Base-by-base conservation (phyloP, 306 rosid genomes). In the Cajanus cajan region DNA sequence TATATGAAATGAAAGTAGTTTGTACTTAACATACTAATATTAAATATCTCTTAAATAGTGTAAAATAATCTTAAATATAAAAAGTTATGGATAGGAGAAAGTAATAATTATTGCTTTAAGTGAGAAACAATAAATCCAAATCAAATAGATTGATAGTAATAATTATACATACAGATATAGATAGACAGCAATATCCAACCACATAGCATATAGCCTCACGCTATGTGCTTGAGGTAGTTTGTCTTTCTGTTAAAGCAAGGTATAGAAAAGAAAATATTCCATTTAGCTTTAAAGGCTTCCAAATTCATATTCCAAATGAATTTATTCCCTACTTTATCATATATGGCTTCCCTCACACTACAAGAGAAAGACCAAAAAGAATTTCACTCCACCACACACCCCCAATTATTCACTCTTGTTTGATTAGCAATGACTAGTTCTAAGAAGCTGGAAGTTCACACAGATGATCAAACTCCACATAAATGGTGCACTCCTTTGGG, bases 401-500 rank as follows among this genome's bases (percentile, higher is more conserved):
- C 68, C 70, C 28, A 87, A 57, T 14, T 44, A 12, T 71, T 57
- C 55, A 57, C 14, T 36, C 24, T 61, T 74, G 41, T 67, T n/a
- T 33, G 36, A 22, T 52, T 74, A 73, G 68, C 68, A 67, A 83
- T 80, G 79, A 64, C 81, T 15, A 72, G 36, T 85, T 58, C 63
- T 14, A 92, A 72, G 67, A 90, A 82, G 80, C 79, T 92, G 0
- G 88, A 90, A 73, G 83, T 92, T 66, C 73, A 71, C 40, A 76
- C 65, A 81, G 93, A 85, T 22, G 87, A 90, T 73, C 82, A 78
- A 34, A 81, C 81, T 51, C 81, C 86, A 54, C 83, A 84, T 68
- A 90, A 87, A 88, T 92, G 97, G 98, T 77, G 92, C 54, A 80
- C 82, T 73, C 74, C 94, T 5, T 76, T 92, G 22, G 91, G 89